Evolutionary conservation across 495 filamentous ascomycete species (phyloP), one percentile per base, ranked within the genome.

Genomic region (Platismatia glauca): DNA sequence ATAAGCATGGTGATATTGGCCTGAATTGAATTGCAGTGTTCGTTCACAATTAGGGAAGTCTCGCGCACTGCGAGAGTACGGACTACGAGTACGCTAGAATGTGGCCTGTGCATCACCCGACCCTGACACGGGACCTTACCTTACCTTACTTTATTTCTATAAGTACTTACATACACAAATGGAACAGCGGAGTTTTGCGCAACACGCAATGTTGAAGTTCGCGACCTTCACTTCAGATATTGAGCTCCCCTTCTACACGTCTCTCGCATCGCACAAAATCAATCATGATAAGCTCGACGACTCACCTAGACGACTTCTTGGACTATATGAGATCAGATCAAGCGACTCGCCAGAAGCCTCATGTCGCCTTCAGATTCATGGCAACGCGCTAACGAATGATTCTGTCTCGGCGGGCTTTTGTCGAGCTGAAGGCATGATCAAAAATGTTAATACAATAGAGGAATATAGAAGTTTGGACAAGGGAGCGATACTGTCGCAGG

Each of bases 251-350:
- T 98, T 98, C 73, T 97, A 96, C 70, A 87, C 88, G 43, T 84
- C 90, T 43, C 82, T 98, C 31, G 91, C 92, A 53, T 84, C 86
- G 12, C 88, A 84, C 57, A 98, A 98, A 74, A 89, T 98, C 69
- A 90, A 98, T 69, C 87, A 95, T 82, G 94, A 97, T 75, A 95
- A 89, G 77, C 88, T 98, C 46, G 87, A 96, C 73, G 91, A 94
- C 68, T 94, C 94, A 20, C 88, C 91, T 27, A 88, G 93, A 38
- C 83, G 84, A 59, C 78, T 97, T 0, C 76, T 95, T n/a, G 94
- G 94, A 20, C 76, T 96, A 34, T 97, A 98, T 72, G 89, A 96
- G 73, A 84, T 90, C 65, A 90, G 86, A 56, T 73, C 83, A 13
- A 78, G 80, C 48, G 86, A 87, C 61, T 67, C 84, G 18, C 83